These are phyloP conservation scores for Aeminium ludgeri DNA, from an alignment of 495 filamentous ascomycete genomes.

Conservation along the genomic window DNA sequence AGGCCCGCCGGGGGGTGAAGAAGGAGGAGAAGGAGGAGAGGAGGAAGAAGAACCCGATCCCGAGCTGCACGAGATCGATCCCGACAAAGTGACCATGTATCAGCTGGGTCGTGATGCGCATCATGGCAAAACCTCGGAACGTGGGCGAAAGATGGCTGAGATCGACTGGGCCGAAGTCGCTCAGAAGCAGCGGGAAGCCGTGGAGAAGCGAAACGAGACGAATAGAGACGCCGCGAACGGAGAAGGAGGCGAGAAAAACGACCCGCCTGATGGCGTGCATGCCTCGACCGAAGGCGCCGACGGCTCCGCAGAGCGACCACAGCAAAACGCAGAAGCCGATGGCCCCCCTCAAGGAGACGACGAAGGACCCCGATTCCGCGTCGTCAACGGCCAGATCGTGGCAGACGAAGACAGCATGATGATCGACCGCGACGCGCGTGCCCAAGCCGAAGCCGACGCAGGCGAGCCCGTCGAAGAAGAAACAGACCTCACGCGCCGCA, in stretches of 20 bases:
- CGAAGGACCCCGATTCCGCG: conserved; percentile 38
- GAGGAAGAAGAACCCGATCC: conserved; percentile 37
- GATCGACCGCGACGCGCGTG: conserved; percentile 61
- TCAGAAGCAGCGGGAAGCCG: conserved; percentile 27
- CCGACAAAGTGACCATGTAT: conserved; percentile 57
- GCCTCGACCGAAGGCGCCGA: neutral
- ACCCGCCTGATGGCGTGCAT: neutral
- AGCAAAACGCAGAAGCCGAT: conserved; percentile 3
- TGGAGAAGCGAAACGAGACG: neutral
- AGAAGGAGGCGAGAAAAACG: conserved; percentile 1
- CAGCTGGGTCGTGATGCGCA: conserved; percentile 62
- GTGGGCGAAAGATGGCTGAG: conserved; percentile 39
- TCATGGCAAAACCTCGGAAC: conserved; percentile 66
- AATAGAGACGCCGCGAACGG: neutral
- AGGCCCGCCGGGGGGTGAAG: conserved; percentile 5
- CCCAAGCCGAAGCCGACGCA: conserved; percentile 31
- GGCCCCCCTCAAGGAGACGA: conserved; percentile 1
- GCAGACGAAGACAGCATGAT: conserved; percentile 60
- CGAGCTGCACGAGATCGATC: conserved; percentile 52
- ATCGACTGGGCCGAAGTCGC: conserved; percentile 37
- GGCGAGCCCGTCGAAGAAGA: conserved; percentile 55
- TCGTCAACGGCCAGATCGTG: conserved; percentile 74
- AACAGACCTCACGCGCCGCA: conserved; percentile 60
- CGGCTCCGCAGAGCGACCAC: neutral
- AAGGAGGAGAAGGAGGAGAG: conserved; percentile 19